These are phyloP conservation scores for Dichotomopilus funicola DNA, from an alignment of 2,329 filamentous ascomycete species.

Conservation along the genomic window DNA sequence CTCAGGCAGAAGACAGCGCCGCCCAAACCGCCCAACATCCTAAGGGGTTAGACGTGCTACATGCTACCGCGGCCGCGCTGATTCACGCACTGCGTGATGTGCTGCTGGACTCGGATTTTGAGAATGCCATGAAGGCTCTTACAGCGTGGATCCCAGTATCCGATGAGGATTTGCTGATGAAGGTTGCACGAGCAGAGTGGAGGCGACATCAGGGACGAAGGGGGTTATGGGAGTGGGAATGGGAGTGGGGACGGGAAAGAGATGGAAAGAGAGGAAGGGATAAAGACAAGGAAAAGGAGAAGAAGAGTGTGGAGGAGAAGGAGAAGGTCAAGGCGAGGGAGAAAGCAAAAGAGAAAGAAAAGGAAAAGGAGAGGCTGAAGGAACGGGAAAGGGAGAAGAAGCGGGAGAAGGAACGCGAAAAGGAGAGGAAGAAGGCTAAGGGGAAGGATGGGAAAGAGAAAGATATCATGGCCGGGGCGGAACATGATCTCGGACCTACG, in stretches of 20 bases:
- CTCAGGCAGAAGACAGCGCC: background rate
- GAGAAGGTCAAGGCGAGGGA: background rate
- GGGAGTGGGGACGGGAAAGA: background rate
- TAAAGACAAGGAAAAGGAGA: background rate
- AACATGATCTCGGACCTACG: too few species aligned
- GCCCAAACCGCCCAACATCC: slow-evolving; percentile 23
- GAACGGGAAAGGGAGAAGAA: background rate
- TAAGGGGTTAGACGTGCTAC: slow-evolving; percentile 74
- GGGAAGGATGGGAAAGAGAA: background rate
- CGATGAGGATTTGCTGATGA: slow-evolving; percentile 90
- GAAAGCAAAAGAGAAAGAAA: background rate
- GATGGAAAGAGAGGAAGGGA: background rate
- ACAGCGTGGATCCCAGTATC: slow-evolving; percentile 91
- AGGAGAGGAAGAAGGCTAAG: background rate
- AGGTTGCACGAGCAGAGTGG: slow-evolving; percentile 78
- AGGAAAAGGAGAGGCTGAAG: background rate
- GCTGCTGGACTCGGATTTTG: slow-evolving; percentile 87
- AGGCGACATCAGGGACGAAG: slow-evolving; percentile 48
- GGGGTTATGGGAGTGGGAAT: background rate
- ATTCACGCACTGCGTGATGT: slow-evolving; percentile 87
- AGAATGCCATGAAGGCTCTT: slow-evolving; percentile 94
- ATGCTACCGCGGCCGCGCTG: slow-evolving; percentile 82
- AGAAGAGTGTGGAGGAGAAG: background rate
- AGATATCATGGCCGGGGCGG: background rate
- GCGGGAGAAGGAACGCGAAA: background rate